Evolutionary conservation across 164 flowering plant genomes (phyloP), one percentile per base, ranked within the genome.

Genomic region (Stephania japonica): DNA sequence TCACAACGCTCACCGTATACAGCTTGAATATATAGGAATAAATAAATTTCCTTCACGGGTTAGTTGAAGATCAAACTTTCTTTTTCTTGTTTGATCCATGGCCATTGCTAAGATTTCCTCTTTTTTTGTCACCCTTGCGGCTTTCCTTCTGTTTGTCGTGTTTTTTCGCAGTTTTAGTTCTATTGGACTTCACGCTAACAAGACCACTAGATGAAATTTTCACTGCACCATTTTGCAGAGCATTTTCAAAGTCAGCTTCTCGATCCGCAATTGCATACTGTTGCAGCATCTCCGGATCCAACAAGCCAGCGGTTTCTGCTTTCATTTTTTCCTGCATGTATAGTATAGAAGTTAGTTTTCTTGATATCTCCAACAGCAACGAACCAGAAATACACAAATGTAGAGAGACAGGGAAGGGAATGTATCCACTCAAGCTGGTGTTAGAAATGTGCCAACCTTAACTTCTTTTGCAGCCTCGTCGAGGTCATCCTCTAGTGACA

Each of bases 401-500:
- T 19, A 61, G 27, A 47, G 32, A 65, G 23, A 12, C 7, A 26
- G 26, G 16, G 19, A 10, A 56, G 62, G 62, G 21, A 16, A 56
- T 2, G 62, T 5, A 56, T 56, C 16, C 62, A 9, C 62, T 56
- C 21, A 16, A 56, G 53, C 12, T 47, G 53, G 53, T 47, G 53
- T 56, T n/a, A 41, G 16, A 11, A 65, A 13, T 24, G n/a, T 24
- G 53, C 80, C 56, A 65, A 88, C 98, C 92, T 84, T 77, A 38
- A 92, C 90, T 86, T 92, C 79, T 77, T 80, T 84, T 16, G 99
- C 98, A 47, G 87, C 99, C 13, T 86, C 85, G 64, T 90, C 80
- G 5, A 96, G 90, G 82, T 93, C 99, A 44, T 96, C 96, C 7
- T 93, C 99, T 76, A 96, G 70, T 9, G 98, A 87, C 27, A 90